phyloP scores from a whole-genome alignment of 1,284 basidiomycete species.

The Apiotrichum gamsii region DNA sequence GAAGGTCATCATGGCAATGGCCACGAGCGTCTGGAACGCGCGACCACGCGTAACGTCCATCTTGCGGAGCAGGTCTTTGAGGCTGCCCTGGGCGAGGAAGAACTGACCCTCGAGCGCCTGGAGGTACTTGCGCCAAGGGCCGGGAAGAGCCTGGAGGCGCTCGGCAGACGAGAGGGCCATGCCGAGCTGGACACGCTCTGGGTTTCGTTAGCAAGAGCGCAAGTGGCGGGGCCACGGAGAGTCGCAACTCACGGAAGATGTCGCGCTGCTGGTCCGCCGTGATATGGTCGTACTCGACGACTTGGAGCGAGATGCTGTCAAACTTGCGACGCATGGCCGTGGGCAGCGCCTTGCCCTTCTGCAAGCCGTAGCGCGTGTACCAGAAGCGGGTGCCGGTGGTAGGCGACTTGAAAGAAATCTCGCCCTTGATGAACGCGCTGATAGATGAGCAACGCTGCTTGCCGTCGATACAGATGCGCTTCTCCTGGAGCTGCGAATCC shows the following conservation, averaged over 20 bases:
- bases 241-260: conserved; percentile 41
- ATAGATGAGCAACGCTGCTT: conserved; percentile 45
- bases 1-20: conserved; percentile 22
- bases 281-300: conserved; percentile 33
- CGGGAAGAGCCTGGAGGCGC: conserved; percentile 37
- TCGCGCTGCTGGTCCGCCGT: conserved; percentile 36
- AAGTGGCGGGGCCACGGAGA: not conserved
- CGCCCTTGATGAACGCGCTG: conserved; percentile 35
- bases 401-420: conserved; percentile 31
- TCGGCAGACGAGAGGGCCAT: conserved; percentile 40
- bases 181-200: conserved; percentile 46
- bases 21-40: conserved; percentile 27
- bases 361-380: conserved; percentile 19
- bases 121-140: conserved; percentile 33
- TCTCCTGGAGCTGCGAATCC: not conserved
- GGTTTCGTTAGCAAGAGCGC: conserved; percentile 1
- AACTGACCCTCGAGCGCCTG: conserved; percentile 29
- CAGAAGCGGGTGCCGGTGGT: conserved; percentile 29
- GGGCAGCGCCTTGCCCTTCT: conserved; percentile 23
- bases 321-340: conserved; percentile 28
- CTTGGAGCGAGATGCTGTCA: conserved; percentile 30
- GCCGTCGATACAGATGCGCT: conserved; percentile 41
- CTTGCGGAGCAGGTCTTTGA: conserved; percentile 9
- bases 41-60: conserved; percentile 25
- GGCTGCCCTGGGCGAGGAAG: conserved; percentile 17